Evolutionary conservation across 106 monocot species (phyloP), one percentile per base, ranked within the genome.

Genomic region (Hemerocallis citrina): DNA sequence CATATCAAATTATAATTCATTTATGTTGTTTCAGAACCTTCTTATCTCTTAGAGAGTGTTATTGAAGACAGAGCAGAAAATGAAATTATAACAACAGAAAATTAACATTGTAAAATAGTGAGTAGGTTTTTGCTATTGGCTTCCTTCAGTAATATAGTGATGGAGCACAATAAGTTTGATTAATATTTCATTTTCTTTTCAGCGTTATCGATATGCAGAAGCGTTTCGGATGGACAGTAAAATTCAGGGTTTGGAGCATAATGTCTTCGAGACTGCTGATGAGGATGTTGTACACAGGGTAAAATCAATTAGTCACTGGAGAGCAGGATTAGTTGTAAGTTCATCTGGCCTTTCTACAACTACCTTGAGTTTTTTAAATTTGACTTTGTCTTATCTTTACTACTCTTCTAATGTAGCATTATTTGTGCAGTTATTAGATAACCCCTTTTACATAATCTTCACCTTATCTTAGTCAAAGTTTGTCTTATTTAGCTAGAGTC

Each of bases 121-220:
- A n/a, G n/a, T n/a, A n/a, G n/a, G n/a, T n/a, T n/a, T 24, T 5
- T 25, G 14, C 1, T 4, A 52, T 1, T 52, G 28, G 14, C 13
- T n/a, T 52, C 22, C 24, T 52, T 29, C 6, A 11, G 24, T 37
- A 11, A 11, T 58, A 21, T 20, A 22, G 7, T 36, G 14, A 58
- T 21, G 37, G 58, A 58, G 38, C 19, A 3, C 38, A 23, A 14
- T 39, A 59, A 13, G 56, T 19, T 59, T 40, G 7, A 24, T 25
- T 25, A 39, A 23, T 59, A 8, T 54, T 45, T 28, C 19, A 52
- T 74, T 62, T 71, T 52, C 50, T 15, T 72, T 23, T n/a, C 78
- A 96, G 95, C 89, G 95, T 38, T 76, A 68, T 73, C 77, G 86
- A 60, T 96, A 90, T 30, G 28, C 51, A 52, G 90, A 96, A 74